phyloP scores from a whole-genome alignment of 441 rosid species.

The Geranium incanum region DNA sequence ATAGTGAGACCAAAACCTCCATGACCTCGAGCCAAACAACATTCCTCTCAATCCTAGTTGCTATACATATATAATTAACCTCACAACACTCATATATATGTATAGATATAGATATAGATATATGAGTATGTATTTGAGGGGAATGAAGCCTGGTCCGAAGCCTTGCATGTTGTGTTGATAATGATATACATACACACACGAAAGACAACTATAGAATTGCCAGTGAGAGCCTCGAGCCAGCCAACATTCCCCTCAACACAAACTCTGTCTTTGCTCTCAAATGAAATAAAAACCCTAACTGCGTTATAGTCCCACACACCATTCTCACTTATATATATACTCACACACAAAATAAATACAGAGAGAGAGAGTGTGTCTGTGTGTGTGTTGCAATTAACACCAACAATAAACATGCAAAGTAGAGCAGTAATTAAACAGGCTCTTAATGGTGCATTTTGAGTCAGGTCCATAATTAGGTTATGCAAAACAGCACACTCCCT shows the following conservation, averaged over 20 bases:
- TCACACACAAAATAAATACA: not conserved
- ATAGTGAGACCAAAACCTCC: slow-evolving; percentile 14
- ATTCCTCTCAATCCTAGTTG: slow-evolving; percentile 35
- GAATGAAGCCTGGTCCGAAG: slow-evolving; percentile 36
- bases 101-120: not conserved
- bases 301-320: not conserved
- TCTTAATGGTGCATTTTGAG: not conserved
- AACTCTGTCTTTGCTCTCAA: not conserved
- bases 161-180: not conserved
- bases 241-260: slow-evolving; percentile 37
- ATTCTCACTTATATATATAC: too few relatives aligned
- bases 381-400: not conserved
- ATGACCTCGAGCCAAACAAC: slow-evolving; percentile 51
- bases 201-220: not conserved
- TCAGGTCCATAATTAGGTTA: not conserved
- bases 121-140: slow-evolving; percentile 22
- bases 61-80: slow-evolving; percentile 15
- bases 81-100: not conserved
- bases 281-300: not conserved
- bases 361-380: not conserved
- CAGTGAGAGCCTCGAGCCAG: slow-evolving; percentile 36
- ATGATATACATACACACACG: not conserved
- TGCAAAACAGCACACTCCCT: not conserved
- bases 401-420: not conserved
- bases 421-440: not conserved